Evolutionary conservation across 306 rosid species (phyloP).

Genomic region (Vigna nakashimae): DNA sequence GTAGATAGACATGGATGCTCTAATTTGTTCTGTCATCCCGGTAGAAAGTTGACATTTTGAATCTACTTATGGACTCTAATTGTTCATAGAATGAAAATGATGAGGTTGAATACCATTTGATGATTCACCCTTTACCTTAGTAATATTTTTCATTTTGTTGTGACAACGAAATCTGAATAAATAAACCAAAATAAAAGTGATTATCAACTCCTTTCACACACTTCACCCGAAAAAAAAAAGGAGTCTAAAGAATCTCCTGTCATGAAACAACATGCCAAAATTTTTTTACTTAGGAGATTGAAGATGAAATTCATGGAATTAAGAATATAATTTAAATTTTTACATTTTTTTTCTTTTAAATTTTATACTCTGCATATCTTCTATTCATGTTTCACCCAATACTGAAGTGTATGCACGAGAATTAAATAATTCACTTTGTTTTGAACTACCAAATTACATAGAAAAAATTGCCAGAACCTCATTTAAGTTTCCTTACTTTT

Average conservation of each 20-base stretch:
- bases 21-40: not conserved
- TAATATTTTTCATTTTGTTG: not conserved
- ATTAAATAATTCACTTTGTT: not conserved
- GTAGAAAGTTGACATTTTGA: not conserved
- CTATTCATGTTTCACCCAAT: not conserved
- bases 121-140: not conserved
- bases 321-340: no score
- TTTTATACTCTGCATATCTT: not conserved
- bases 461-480: not conserved
- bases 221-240: no score
- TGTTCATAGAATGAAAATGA: slow-evolving; percentile 4
- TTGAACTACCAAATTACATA: not conserved
- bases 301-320: no score
- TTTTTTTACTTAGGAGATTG: no score
- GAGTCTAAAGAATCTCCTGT: not conserved
- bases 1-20: not conserved
- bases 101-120: slow-evolving; percentile 1
- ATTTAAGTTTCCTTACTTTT: not conserved
- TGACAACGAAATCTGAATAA: not conserved
- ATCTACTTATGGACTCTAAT: not conserved
- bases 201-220: not conserved
- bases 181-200: not conserved
- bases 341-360: not conserved
- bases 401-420: not conserved
- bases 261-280: no score